Conservation (phyloP, 2,329 filamentous ascomycete genomes). For the Phialophora macrospora region DNA sequence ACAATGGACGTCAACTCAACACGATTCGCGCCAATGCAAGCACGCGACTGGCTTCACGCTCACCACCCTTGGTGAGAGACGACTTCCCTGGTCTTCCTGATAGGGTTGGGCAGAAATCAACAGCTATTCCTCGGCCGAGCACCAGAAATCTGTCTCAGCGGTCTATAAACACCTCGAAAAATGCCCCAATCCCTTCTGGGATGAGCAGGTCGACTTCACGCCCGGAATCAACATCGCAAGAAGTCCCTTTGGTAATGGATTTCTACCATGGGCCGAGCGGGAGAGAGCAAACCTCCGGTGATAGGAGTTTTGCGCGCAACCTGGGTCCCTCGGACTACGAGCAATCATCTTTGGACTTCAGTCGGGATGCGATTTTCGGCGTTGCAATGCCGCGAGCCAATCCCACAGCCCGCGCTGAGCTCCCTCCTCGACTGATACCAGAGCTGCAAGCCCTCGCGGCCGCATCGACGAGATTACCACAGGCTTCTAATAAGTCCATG, state of each 20-base stretch:
- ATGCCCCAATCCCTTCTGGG: neutral
- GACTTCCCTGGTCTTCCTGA: slow-evolving; percentile 7
- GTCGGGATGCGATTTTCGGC: slow-evolving; percentile 34
- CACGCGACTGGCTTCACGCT: slow-evolving; percentile 16
- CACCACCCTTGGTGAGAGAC: slow-evolving; percentile 16
- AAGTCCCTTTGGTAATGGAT: slow-evolving; percentile 33
- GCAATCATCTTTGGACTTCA: slow-evolving; percentile 28
- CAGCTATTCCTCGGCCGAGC: slow-evolving; percentile 21
- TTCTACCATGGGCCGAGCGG: slow-evolving; percentile 4
- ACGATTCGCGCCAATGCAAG: slow-evolving; percentile 3
- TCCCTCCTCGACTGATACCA: slow-evolving; percentile 38
- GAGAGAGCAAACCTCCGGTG: slow-evolving; percentile 3
- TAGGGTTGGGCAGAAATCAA: slow-evolving; percentile 22
- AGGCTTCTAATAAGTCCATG: slow-evolving; percentile 29
- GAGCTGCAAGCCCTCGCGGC: slow-evolving; percentile 39
- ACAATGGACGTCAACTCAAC: slow-evolving; percentile 17
- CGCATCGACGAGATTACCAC: slow-evolving; percentile 20
- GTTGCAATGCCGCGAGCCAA: slow-evolving; percentile 30
- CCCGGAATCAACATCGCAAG: slow-evolving; percentile 24
- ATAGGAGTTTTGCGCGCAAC: slow-evolving; percentile 10
- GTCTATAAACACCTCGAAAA: slow-evolving; percentile 9
- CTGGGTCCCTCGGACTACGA: slow-evolving; percentile 8
- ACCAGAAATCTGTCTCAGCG: slow-evolving; percentile 14
- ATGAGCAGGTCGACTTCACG: slow-evolving; percentile 7
- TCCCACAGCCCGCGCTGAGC: slow-evolving; percentile 19